Evolutionary conservation across 1,139 yeast genomes (phyloP).

Genomic region (Kluyveromyces sp.): DNA sequence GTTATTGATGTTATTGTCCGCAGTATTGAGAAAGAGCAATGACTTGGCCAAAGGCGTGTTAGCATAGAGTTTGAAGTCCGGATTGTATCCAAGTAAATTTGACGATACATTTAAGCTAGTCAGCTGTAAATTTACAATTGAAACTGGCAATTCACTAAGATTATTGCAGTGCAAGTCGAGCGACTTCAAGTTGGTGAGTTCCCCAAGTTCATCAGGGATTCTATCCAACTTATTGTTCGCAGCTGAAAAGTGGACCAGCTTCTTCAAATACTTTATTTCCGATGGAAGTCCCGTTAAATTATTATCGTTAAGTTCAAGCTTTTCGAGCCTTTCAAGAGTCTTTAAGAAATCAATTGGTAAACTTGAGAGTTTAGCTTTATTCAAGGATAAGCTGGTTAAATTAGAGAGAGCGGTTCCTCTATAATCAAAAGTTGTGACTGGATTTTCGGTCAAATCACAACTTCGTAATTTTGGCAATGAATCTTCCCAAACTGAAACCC

Average conservation of each 20-base stretch:
- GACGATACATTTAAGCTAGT: slow-evolving; percentile 69
- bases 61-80: slow-evolving; percentile 26
- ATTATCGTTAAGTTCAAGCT: slow-evolving; percentile 71
- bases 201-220: slow-evolving; percentile 64
- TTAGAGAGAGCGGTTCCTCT: slow-evolving; percentile 50
- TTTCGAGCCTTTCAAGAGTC: slow-evolving; percentile 62
- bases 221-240: slow-evolving; percentile 68
- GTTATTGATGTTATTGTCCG: slow-evolving; percentile 81
- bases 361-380: slow-evolving; percentile 75
- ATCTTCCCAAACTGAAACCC: slow-evolving; percentile 64
- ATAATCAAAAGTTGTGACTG: slow-evolving; percentile 68
- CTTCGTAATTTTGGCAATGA: slow-evolving; percentile 51
- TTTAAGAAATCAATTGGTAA: slow-evolving; percentile 60
- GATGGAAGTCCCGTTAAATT: slow-evolving; percentile 73
- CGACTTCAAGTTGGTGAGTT: slow-evolving; percentile 51
- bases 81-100: slow-evolving; percentile 45
- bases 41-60: slow-evolving; percentile 43
- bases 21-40: slow-evolving; percentile 52
- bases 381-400: slow-evolving; percentile 66
- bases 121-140: slow-evolving; percentile 59
- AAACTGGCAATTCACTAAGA: slow-evolving; percentile 60
- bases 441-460: slow-evolving; percentile 60
- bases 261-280: slow-evolving; percentile 53
- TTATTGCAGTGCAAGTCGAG: slow-evolving; percentile 86
- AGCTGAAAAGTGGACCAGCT: slow-evolving; percentile 59